Percentiles rank a stretch among this genome's conserved stretches.
Evolutionary conservation across 2,329 filamentous ascomycete species (phyloP).

Genomic region (Calonectria multiphialidica): DNA sequence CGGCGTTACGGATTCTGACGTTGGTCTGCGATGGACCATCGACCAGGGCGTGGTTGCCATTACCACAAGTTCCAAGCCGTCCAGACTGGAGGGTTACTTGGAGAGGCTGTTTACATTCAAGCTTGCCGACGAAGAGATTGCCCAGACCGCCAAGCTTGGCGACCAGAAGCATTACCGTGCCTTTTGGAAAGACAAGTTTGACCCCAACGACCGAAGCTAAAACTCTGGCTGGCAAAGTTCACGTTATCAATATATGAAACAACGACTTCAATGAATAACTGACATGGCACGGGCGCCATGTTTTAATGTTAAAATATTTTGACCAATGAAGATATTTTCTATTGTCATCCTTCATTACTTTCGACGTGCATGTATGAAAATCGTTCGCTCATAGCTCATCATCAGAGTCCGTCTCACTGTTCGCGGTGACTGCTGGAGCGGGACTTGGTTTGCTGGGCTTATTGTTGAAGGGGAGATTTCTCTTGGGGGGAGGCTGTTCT

Average conservation of each 20-base stretch:
- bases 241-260: no score
- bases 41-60: conserved; percentile 70
- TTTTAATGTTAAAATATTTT: background rate
- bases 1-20: conserved; percentile 65
- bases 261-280: background rate
- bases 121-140: conserved; percentile 69
- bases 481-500: conserved; percentile 51
- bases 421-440: conserved; percentile 39
- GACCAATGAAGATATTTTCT: background rate
- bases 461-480: conserved; percentile 59
- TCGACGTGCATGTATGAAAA: conserved; percentile 6
- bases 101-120: conserved; percentile 65
- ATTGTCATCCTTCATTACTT: background rate
- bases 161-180: conserved; percentile 71
- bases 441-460: conserved; percentile 46
- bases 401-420: conserved; percentile 66
- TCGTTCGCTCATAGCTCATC: conserved; percentile 61
- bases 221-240: background rate
- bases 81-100: conserved; percentile 68
- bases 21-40: conserved; percentile 70
- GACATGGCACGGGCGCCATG: background rate
- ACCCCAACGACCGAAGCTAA: conserved; percentile 59
- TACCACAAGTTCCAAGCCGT: conserved; percentile 70
- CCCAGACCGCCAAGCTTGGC: conserved; percentile 67
- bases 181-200: conserved; percentile 69